Evolutionary conservation across 257 asterid species (phyloP).

Genomic region (Euphrasia confusa): DNA sequence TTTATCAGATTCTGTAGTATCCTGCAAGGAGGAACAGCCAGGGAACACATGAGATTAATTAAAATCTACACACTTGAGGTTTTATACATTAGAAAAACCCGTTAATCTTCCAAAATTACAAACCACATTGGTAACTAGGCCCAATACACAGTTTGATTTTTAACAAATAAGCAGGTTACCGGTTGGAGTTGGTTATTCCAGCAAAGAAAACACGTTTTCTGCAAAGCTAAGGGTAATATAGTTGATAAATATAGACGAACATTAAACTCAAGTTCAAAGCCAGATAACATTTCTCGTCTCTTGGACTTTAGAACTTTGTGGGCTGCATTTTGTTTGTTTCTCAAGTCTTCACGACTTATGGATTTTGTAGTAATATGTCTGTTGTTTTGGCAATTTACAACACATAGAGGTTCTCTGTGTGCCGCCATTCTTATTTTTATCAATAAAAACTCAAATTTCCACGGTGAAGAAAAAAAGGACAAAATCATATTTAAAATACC

Average conservation of each 20-base stretch:
- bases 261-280: not conserved
- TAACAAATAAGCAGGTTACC: no score
- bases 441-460: not conserved
- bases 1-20: slow-evolving; percentile 5
- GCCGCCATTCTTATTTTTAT: not conserved
- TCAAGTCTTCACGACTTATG: no score
- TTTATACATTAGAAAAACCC: not conserved
- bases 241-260: no score
- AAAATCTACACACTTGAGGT: not conserved
- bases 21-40: slow-evolving; percentile 30
- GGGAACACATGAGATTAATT: not conserved
- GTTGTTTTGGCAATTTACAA: no score
- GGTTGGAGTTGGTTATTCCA: no score
- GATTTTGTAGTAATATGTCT: no score
- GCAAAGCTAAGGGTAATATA: no score
- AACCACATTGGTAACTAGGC: not conserved
- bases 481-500: slow-evolving; percentile 26
- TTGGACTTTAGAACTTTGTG: not conserved
- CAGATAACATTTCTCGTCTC: no score
- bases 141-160: not conserved
- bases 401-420: not conserved
- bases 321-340: no score
- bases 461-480: not conserved
- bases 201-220: no score
- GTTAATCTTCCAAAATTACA: not conserved